A percentile compares a stretch with the other conserved stretches of the same genome.
Evolutionary conservation across 2,329 filamentous ascomycete species (phyloP).

Genomic region (Pseudocercospora fuligena): DNA sequence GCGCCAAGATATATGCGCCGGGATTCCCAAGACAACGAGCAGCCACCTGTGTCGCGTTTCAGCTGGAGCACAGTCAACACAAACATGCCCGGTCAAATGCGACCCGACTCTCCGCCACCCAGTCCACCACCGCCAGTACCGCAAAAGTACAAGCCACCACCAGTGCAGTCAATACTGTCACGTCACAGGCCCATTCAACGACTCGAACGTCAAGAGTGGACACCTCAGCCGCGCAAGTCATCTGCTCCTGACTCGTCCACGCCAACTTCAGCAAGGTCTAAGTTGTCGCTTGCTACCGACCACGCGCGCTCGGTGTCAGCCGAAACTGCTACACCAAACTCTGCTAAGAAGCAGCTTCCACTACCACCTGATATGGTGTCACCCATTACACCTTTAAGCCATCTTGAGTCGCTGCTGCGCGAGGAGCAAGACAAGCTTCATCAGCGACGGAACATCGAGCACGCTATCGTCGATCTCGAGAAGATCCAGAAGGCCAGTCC

Average conservation of each 20-base stretch:
- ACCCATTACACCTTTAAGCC: conserved; percentile 39
- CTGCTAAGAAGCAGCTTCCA: conserved; percentile 37
- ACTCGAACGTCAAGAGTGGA: conserved; percentile 36
- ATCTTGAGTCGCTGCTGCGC: conserved; percentile 69
- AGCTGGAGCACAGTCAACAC: conserved; percentile 50
- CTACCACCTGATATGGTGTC: conserved; percentile 51
- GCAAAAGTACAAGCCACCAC: conserved; percentile 31
- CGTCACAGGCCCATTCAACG: conserved; percentile 39
- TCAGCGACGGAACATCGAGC: conserved; percentile 72
- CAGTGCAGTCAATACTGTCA: conserved; percentile 41
- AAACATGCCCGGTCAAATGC: conserved; percentile 44
- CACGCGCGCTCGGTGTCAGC: conserved; percentile 17
- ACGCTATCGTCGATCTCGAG: conserved; percentile 75
- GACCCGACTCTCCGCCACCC: conserved; percentile 46
- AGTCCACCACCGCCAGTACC: conserved; percentile 48
- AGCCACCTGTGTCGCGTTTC: conserved; percentile 38
- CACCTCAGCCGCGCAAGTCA: conserved; percentile 32
- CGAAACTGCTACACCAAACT: conserved; percentile 16
- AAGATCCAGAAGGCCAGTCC: conserved; percentile 72
- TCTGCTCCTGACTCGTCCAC: conserved; percentile 7
- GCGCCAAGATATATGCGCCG: conserved; percentile 3
- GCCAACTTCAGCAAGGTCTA: conserved; percentile 20
- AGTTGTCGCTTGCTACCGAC: conserved; percentile 19
- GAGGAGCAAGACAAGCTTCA: conserved; percentile 68
- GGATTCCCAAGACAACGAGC: conserved; percentile 6